These are phyloP conservation scores for Pulchroboletus neoregius DNA, from an alignment of 1,284 basidiomycete genomes.

Conservation along the genomic window DNA sequence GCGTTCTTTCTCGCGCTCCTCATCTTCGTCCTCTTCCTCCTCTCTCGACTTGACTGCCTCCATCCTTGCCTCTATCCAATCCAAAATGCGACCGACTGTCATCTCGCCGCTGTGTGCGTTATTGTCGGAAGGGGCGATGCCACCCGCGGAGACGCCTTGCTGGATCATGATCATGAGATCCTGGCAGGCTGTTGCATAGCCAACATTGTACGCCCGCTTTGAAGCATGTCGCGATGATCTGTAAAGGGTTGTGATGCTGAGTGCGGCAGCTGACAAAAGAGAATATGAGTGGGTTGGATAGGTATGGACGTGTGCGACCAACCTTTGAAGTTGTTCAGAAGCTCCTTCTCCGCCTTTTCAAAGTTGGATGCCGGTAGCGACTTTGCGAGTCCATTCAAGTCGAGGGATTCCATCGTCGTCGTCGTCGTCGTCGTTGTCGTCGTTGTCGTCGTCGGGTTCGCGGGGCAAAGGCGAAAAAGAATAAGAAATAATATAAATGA, in stretches of 20 bases:
- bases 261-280: conserved; percentile 56
- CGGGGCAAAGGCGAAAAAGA: background rate
- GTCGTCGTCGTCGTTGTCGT: conserved; percentile 10
- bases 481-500: background rate
- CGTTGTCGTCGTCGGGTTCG: conserved; percentile 5
- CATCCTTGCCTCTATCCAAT: conserved; percentile 69
- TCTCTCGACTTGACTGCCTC: conserved; percentile 67
- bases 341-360: conserved; percentile 68
- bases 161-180: conserved; percentile 77
- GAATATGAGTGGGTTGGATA: conserved; percentile 17
- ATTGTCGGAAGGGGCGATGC: conserved; percentile 36
- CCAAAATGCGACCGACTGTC: conserved; percentile 72
- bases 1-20: conserved; percentile 54
- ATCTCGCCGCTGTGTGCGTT: conserved; percentile 48
- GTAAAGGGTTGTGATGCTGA: conserved; percentile 78
- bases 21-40: conserved; percentile 76
- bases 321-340: conserved; percentile 80
- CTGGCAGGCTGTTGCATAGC: conserved; percentile 71
- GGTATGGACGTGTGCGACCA: background rate
- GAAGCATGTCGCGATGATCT: conserved; percentile 69
- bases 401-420: conserved; percentile 58
- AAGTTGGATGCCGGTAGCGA: conserved; percentile 63
- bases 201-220: conserved; percentile 72
- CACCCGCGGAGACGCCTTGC: conserved; percentile 64
- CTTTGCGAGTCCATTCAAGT: conserved; percentile 68